Percentiles rank a stretch among this genome's conserved stretches.
These are phyloP conservation scores for Thamnidium elegans DNA, from an alignment of 192 early-diverging fungal species.

Conservation along the genomic window DNA sequence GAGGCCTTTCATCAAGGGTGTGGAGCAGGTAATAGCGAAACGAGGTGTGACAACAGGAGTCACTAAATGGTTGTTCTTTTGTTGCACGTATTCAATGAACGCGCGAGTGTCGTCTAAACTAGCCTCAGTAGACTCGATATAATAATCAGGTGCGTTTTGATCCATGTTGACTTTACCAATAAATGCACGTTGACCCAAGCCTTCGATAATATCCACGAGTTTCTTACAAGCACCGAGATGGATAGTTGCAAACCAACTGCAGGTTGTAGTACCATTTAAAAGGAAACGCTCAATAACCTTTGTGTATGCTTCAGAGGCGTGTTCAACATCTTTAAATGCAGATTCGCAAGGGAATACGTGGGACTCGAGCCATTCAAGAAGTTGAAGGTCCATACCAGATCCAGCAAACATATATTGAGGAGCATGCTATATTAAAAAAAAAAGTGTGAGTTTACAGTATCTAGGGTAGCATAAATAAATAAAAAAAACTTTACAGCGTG, in stretches of 20 bases:
- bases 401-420: slow-evolving; percentile 89
- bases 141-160: slow-evolving; percentile 74
- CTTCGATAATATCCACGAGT: slow-evolving; percentile 70
- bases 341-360: slow-evolving; percentile 91
- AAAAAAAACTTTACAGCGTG: slow-evolving; percentile 70
- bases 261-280: slow-evolving; percentile 85
- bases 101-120: slow-evolving; percentile 64
- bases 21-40: slow-evolving; percentile 85
- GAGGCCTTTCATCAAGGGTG: slow-evolving; percentile 64
- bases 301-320: slow-evolving; percentile 69
- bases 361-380: slow-evolving; percentile 86
- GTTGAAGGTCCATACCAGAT: slow-evolving; percentile 84
- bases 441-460: not conserved
- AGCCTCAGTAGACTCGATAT: slow-evolving; percentile 67
- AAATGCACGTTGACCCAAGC: slow-evolving; percentile 86
- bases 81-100: slow-evolving; percentile 61
- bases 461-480: not conserved
- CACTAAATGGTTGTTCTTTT: slow-evolving; percentile 42
- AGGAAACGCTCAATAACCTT: slow-evolving; percentile 67
- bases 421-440: slow-evolving; percentile 61
- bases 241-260: slow-evolving; percentile 90
- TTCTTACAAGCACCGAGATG: slow-evolving; percentile 72
- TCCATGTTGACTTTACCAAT: slow-evolving; percentile 99
- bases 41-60: slow-evolving; percentile 89
- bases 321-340: slow-evolving; percentile 60